A percentile compares a stretch with the other conserved stretches of the same genome.
These are phyloP conservation scores for Stipa capillata DNA, from an alignment of 176 grass and related monocot species.

Conservation along the genomic window DNA sequence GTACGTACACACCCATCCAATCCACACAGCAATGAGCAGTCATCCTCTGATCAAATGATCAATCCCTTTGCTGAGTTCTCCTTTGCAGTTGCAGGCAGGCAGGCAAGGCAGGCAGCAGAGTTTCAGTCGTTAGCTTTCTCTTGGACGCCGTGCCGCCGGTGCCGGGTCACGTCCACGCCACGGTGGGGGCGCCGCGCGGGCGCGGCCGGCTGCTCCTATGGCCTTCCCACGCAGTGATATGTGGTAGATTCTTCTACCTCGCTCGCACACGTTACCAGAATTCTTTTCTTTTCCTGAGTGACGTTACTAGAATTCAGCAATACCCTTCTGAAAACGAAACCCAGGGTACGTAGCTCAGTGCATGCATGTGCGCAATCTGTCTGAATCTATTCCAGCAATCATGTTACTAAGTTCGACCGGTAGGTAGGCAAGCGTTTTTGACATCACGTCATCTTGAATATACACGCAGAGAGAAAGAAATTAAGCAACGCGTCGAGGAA, in stretches of 20 bases:
- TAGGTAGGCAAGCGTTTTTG: background rate
- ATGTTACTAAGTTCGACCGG: background rate
- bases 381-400: background rate
- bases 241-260: background rate
- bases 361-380: background rate
- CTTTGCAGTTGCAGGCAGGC: background rate
- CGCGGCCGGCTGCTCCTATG: background rate
- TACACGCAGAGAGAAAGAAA: background rate
- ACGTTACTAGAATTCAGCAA: too few species aligned
- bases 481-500: background rate
- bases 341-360: too few species aligned
- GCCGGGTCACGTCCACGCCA: slow-evolving; percentile 6
- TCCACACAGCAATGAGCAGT: background rate
- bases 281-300: background rate
- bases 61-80: background rate
- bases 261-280: background rate
- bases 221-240: background rate
- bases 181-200: background rate
- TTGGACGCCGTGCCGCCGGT: background rate
- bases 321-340: too few species aligned
- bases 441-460: background rate
- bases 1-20: background rate
- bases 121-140: background rate
- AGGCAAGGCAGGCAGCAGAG: background rate
- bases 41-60: background rate